Conservation (phyloP, 2,329 filamentous ascomycete genomes). For the Aspergillus udagawae region DNA sequence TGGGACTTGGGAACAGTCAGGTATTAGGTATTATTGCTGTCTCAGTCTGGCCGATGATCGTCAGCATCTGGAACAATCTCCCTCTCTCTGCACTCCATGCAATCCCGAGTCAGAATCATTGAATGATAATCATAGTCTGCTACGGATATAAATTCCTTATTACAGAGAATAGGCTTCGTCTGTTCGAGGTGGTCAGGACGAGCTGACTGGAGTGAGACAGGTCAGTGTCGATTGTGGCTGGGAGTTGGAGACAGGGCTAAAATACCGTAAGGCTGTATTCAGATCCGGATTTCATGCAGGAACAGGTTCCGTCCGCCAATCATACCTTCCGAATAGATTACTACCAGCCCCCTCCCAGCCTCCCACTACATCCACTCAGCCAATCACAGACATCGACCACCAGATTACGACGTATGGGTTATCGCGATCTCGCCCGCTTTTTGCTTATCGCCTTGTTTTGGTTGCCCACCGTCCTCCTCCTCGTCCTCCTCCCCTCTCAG, state of each 20-base stretch:
- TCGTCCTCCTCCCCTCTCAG: background rate
- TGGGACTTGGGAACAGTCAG: background rate
- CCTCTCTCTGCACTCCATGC: background rate
- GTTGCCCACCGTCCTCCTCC: background rate
- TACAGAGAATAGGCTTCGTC: background rate
- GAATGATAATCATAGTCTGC: too few species aligned
- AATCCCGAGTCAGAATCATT: too few species aligned
- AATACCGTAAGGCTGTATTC: background rate
- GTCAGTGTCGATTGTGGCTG: background rate
- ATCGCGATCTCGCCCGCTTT: background rate
- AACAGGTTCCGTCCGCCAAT: background rate
- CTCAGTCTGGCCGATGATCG: background rate
- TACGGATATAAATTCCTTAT: too few species aligned
- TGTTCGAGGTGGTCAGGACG: background rate
- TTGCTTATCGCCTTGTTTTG: background rate
- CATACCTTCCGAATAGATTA: background rate
- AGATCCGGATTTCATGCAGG: conserved; percentile 1
- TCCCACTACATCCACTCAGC: background rate
- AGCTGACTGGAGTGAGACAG: background rate
- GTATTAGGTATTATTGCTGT: background rate
- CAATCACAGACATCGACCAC: conserved; percentile 1
- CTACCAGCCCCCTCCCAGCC: conserved; percentile 14
- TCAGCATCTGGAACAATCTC: background rate
- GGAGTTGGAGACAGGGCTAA: background rate
- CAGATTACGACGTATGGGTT: background rate